Conservation (phyloP, 2,329 filamentous ascomycete species). For the Sporothrix mexicana region DNA sequence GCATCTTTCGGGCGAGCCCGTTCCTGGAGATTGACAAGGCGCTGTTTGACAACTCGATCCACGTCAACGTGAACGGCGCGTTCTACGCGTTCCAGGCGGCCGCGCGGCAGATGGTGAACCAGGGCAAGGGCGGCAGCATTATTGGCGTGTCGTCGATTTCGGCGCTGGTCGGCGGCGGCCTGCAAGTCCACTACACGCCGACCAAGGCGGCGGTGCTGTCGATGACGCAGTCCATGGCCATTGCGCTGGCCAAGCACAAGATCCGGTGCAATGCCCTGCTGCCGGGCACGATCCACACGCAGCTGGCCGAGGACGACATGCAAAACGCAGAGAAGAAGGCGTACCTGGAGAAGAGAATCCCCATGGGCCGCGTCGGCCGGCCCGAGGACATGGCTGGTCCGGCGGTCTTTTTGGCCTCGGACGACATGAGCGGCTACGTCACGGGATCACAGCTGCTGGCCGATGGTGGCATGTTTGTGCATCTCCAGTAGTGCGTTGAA, state of each 20-base stretch:
- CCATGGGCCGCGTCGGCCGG: slow-evolving; percentile 64
- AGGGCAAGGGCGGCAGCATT: slow-evolving; percentile 74
- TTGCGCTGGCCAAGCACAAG: slow-evolving; percentile 67
- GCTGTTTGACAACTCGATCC: slow-evolving; percentile 72
- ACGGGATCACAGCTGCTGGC: slow-evolving; percentile 73
- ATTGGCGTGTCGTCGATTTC: slow-evolving; percentile 55
- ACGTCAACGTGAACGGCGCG: slow-evolving; percentile 81
- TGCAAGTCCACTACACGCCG: slow-evolving; percentile 73
- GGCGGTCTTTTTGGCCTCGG: slow-evolving; percentile 71
- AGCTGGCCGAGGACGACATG: slow-evolving; percentile 71
- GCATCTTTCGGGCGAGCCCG: slow-evolving; percentile 84
- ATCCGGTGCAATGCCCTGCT: slow-evolving; percentile 73
- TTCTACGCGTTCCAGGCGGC: slow-evolving; percentile 87
- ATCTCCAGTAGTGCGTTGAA: slow-evolving; percentile 57
- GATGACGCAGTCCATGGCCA: slow-evolving; percentile 70
- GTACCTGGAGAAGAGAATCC: slow-evolving; percentile 72
- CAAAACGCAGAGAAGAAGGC: slow-evolving; percentile 64
- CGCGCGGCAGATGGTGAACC: slow-evolving; percentile 76
- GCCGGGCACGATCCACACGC: slow-evolving; percentile 71
- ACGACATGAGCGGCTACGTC: slow-evolving; percentile 67
- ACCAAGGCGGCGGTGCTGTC: slow-evolving; percentile 72
- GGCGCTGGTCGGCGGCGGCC: slow-evolving; percentile 66
- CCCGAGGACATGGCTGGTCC: slow-evolving; percentile 70
- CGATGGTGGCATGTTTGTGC: slow-evolving; percentile 75
- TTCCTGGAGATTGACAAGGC: slow-evolving; percentile 76